Evolutionary conservation across 83 land plant genomes (phyloP), one percentile per base, ranked within the genome.

Genomic region (Isoetes engelmannii): DNA sequence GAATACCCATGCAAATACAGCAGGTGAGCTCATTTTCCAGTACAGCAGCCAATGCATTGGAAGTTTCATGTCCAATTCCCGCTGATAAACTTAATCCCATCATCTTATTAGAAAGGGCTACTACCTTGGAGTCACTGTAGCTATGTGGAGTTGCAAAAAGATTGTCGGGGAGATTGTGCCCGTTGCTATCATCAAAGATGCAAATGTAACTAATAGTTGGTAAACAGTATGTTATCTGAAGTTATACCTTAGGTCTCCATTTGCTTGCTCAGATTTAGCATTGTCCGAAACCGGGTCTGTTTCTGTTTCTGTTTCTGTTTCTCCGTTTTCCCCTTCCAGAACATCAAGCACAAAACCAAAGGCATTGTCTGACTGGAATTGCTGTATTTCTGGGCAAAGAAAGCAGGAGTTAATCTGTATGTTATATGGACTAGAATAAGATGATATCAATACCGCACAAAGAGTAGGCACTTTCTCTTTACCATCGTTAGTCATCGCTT

Each of bases 111-210:
- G 37, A 28, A 28, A 59, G 62, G 19, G 12, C 19, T 59, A 17
- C 55, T 15, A 51, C 55, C 55, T 51, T 51, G 55, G 15, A 51
- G 55, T 59, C 62, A 59, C 62, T 59, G 10, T 28, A 28, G 37
- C 79, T 82, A 41, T 45, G 72, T 17, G 77, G 49, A 49, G 77
- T 67, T 41, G 83, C 69, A 69, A 84, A 84, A 6, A 83, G 83
- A 59, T 81, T 84, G 20, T 84, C 83, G 1, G 86, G 86, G 41
- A 84, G 83, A 49, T 80, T 72, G 59, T 73, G 68, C 45, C 67
- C 81, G 71, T 69, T 61, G 72, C 79, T 76, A 28, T 28, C 37
- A 28, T 28, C 37, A 28, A 28, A 28, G 37, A 28, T 2, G 37
- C 37, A 28, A 28, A 28, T 28, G 37, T 28, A 28, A 28, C 0